Evolutionary conservation across 2,329 filamentous ascomycete genomes (phyloP).

Genomic region (Fusarium sp.): DNA sequence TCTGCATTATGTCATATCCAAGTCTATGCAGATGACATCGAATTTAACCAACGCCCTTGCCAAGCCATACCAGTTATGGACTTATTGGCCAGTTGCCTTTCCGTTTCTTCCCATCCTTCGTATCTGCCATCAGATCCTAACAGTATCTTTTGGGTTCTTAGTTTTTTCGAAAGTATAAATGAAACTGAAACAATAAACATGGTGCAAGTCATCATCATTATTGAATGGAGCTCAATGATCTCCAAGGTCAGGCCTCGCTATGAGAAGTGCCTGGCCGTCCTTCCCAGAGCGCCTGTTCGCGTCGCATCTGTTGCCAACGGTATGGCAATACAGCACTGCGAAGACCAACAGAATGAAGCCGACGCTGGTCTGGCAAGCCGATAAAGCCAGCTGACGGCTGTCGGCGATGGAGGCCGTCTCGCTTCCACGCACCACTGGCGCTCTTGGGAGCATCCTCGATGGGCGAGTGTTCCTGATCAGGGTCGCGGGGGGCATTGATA

Average conservation of each 20-base stretch:
- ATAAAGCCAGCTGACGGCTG: constrained; percentile 41
- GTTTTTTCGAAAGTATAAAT: not conserved
- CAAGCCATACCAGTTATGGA: constrained; percentile 15
- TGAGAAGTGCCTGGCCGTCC: constrained; percentile 40
- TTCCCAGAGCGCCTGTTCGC: constrained; percentile 33
- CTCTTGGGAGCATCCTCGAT: constrained; percentile 35
- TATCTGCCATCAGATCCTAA: not conserved
- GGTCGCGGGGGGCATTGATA: constrained; percentile 21
- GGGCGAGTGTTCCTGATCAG: constrained; percentile 32
- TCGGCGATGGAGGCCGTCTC: constrained; percentile 30
- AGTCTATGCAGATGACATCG: constrained; percentile 24
- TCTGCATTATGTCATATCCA: constrained; percentile 26
- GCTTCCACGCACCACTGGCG: constrained; percentile 20
- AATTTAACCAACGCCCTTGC: constrained; percentile 30
- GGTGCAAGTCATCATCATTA: not conserved
- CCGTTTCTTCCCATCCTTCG: constrained; percentile 4
- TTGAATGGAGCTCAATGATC: not conserved
- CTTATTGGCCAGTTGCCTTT: constrained; percentile 10
- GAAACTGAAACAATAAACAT: not conserved
- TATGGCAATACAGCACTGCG: constrained; percentile 42
- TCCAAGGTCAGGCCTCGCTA: constrained; percentile 32
- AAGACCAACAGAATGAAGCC: constrained; percentile 40
- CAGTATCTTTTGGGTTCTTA: not conserved
- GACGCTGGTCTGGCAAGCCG: constrained; percentile 38
- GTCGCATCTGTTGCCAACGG: constrained; percentile 38